Evolutionary conservation across 768 basidiomycete genomes (phyloP).

Genomic region (Tricholomella constricta): DNA sequence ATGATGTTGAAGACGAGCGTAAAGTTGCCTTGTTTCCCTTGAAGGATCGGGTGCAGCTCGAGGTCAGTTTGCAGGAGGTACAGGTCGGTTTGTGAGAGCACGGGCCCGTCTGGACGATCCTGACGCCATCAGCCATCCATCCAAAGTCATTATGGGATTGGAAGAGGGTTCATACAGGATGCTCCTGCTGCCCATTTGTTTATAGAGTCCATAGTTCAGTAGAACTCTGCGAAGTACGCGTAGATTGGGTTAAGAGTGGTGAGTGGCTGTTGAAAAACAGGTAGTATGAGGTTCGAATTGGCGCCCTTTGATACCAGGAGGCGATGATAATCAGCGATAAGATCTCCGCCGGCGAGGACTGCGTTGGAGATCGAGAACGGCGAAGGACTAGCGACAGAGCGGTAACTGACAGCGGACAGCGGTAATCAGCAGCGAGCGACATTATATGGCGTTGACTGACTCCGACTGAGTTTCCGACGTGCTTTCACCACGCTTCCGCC

Average conservation of each 20-base stretch:
- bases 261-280: neutral
- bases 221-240: neutral
- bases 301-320: no score
- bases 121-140: neutral
- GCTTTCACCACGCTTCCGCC: neutral
- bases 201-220: slow-evolving; percentile 23
- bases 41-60: slow-evolving; percentile 74
- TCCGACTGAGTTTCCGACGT: neutral
- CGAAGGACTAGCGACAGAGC: neutral
- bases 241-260: neutral
- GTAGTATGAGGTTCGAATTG: neutral
- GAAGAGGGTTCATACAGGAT: slow-evolving; percentile 36
- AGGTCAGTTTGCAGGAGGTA: slow-evolving; percentile 74
- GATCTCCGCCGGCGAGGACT: neutral
- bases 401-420: neutral
- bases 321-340: slow-evolving; percentile 13
- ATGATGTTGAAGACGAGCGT: slow-evolving; percentile 73
- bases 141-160: neutral
- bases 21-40: slow-evolving; percentile 46
- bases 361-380: neutral
- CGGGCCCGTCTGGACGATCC: slow-evolving; percentile 63
- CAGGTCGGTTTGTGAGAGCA: slow-evolving; percentile 78
- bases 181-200: slow-evolving; percentile 47
- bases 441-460: neutral
- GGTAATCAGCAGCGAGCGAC: neutral